phyloP scores from a whole-genome alignment of 768 basidiomycete species.

The Boletus barrowsii region DNA sequence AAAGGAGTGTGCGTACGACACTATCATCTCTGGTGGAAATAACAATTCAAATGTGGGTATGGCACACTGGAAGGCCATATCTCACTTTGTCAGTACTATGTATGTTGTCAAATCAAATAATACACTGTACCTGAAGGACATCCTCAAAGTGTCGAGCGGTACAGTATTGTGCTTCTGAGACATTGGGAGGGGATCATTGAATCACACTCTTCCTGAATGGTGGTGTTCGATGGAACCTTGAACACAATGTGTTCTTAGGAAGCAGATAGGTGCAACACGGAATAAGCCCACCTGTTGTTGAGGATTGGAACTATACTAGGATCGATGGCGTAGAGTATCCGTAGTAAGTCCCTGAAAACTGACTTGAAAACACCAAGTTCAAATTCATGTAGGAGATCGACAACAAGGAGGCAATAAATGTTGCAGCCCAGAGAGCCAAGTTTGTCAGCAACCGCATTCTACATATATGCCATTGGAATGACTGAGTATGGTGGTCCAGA shows the following conservation, averaged over 20 bases:
- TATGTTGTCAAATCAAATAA: too few species aligned
- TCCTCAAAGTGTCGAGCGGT: conserved; percentile 43
- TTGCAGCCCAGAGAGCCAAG: not conserved
- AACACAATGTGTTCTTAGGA: too few species aligned
- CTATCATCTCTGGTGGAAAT: conserved; percentile 23
- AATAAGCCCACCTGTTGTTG: not conserved
- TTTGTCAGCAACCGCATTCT: not conserved
- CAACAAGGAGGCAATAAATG: not conserved
- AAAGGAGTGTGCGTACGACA: conserved; percentile 21
- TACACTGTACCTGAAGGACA: conserved; percentile 34
- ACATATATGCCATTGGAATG: not conserved
- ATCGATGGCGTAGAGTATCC: not conserved
- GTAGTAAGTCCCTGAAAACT: not conserved
- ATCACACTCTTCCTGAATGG: conserved; percentile 31
- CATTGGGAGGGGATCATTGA: conserved; percentile 33
- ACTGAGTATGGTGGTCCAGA: too few species aligned
- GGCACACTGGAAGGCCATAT: conserved; percentile 18
- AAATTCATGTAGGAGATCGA: conserved; percentile 6
- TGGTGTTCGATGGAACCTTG: conserved; percentile 15
- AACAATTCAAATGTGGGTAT: conserved; percentile 34
- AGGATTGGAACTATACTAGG: conserved; percentile 3
- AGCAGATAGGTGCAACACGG: too few species aligned
- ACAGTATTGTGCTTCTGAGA: conserved; percentile 36
- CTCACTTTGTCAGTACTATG: too few species aligned
- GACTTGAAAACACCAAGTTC: conserved; percentile 32